Percentiles rank a stretch among this genome's conserved stretches.
phyloP scores from a whole-genome alignment of 345 rosid species.

The Lepidium sativum region DNA sequence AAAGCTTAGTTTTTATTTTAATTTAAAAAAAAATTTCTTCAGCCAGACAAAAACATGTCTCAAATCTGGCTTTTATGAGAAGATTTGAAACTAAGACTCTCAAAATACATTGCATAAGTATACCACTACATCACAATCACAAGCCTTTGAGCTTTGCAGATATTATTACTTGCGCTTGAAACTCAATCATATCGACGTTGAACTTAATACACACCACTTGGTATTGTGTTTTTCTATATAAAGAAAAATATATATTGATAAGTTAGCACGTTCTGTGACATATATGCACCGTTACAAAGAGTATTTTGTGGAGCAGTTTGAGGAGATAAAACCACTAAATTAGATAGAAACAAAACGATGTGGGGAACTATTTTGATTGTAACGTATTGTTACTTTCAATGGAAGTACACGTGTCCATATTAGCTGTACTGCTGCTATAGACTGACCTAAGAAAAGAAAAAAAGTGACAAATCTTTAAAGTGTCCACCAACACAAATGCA shows the following conservation, averaged over 20 bases:
- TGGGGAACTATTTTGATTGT: background rate
- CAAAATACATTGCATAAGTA: too few species aligned
- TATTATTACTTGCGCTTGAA: too few species aligned
- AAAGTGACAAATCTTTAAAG: background rate
- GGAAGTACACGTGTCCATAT: conserved; percentile 24
- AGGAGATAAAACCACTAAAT: background rate
- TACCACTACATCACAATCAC: too few species aligned
- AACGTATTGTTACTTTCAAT: background rate
- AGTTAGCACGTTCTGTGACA: background rate
- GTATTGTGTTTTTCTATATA: too few species aligned
- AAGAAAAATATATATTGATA: background rate
- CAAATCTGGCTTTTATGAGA: too few species aligned
- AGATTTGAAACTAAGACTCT: too few species aligned
- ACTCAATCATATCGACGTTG: too few species aligned
- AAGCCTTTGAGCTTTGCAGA: too few species aligned
- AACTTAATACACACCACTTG: too few species aligned
- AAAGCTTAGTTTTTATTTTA: too few species aligned
- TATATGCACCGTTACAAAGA: background rate
- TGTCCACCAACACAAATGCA: conserved; percentile 13
- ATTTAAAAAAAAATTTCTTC: too few species aligned
- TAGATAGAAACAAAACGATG: background rate
- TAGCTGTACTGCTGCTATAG: background rate
- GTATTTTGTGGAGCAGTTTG: background rate
- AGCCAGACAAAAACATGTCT: too few species aligned
- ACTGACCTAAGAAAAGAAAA: background rate